These are phyloP conservation scores for Trypanosoma brucei DNA, from an alignment of 208 protist genomes.

Conservation along the genomic window DNA sequence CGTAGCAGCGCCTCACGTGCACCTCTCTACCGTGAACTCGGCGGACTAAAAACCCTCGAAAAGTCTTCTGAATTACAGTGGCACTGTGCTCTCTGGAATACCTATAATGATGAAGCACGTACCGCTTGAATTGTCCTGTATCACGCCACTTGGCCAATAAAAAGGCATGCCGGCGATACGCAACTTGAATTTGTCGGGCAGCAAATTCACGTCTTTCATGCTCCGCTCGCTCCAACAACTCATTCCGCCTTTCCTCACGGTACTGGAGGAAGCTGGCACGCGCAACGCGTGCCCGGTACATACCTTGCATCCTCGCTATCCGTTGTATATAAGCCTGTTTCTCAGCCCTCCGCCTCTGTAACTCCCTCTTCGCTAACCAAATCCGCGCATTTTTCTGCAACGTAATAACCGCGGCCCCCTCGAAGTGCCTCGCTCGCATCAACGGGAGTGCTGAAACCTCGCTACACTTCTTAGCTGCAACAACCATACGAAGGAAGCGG, in stretches of 20 bases:
- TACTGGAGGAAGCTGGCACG: constrained; percentile 13
- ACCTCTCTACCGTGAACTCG: constrained; percentile 41
- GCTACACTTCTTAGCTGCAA: constrained; percentile 17
- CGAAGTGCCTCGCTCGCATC: constrained; percentile 15
- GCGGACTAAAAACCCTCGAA: constrained; percentile 63
- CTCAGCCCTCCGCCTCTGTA: constrained; percentile 24
- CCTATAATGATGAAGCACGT: constrained; percentile 57
- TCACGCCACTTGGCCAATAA: constrained; percentile 34
- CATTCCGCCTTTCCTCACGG: constrained; percentile 6
- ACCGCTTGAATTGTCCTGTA: constrained; percentile 31
- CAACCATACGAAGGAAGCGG: constrained; percentile 51
- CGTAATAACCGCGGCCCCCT: constrained; percentile 32
- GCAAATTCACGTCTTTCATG: constrained; percentile 35
- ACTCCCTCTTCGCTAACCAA: constrained; percentile 54
- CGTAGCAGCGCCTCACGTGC: constrained; percentile 49
- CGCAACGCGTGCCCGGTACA: constrained; percentile 35
- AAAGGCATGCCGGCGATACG: constrained; percentile 59
- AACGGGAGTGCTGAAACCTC: constrained; percentile 13
- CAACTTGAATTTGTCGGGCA: constrained; percentile 60
- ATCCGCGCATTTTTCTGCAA: constrained; percentile 69
- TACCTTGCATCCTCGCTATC: constrained; percentile 45
- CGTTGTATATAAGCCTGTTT: constrained; percentile 24
- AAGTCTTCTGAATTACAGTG: constrained; percentile 68
- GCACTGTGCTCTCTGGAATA: constrained; percentile 66
- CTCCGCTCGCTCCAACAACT: constrained; percentile 7